Percentiles rank a stretch among this genome's conserved stretches.
Conservation (phyloP, 225 moss, liverwort and hornwort species). For the Bryoerythrophyllum caledonicum region DNA sequence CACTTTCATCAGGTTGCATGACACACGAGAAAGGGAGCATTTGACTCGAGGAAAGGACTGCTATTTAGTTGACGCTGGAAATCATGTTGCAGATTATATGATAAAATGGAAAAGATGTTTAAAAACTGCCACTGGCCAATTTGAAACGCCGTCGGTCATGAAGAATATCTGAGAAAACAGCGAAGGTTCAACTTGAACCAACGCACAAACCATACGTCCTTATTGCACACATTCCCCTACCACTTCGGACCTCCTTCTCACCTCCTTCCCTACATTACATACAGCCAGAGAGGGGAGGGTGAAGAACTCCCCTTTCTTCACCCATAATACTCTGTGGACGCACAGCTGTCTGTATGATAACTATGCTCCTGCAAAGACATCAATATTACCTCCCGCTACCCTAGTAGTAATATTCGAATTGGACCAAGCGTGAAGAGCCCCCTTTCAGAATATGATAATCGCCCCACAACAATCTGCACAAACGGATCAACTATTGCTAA, state of each 20-base stretch:
- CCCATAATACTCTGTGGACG: slow-evolving; percentile 17
- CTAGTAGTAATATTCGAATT: slow-evolving; percentile 39
- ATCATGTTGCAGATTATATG: background rate
- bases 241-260: slow-evolving; percentile 26
- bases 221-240: slow-evolving; percentile 27
- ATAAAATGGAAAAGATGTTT: background rate
- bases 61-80: background rate
- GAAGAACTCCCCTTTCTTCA: slow-evolving; percentile 14
- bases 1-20: no score
- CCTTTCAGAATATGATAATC: slow-evolving; percentile 32
- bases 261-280: slow-evolving; percentile 33
- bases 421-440: slow-evolving; percentile 45
- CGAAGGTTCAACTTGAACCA: slow-evolving; percentile 7
- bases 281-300: slow-evolving; percentile 18
- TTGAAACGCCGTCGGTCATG: slow-evolving; percentile 13
- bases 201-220: slow-evolving; percentile 24
- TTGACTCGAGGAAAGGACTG: no score
- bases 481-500: slow-evolving; percentile 23
- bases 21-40: no score
- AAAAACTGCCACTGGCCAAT: slow-evolving; percentile 18
- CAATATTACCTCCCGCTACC: background rate
- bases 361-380: slow-evolving; percentile 27
- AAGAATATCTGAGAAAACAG: slow-evolving; percentile 24
- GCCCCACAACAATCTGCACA: slow-evolving; percentile 42
- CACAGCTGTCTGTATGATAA: slow-evolving; percentile 18